These are phyloP conservation scores for Notholithocarpus densiflorus DNA, from an alignment of 306 rosid genomes.

Conservation along the genomic window DNA sequence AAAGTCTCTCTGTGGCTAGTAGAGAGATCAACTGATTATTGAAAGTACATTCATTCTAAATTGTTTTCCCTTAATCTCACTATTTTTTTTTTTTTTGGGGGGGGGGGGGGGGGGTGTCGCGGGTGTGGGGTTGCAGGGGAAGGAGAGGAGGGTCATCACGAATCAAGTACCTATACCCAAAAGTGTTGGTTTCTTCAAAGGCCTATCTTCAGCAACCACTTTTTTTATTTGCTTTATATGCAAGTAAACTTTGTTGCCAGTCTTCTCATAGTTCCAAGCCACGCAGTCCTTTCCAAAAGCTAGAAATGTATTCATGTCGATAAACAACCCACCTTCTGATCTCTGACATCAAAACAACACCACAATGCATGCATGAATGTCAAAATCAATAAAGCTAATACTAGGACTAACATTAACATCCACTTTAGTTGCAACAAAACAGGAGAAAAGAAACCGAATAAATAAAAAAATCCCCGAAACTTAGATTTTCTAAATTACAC, in stretches of 20 bases:
- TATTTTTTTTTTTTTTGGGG: too few species aligned
- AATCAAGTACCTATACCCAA: slow-evolving; percentile 68
- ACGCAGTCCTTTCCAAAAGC: slow-evolving; percentile 87
- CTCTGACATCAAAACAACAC: slow-evolving; percentile 45
- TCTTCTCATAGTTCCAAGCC: slow-evolving; percentile 79
- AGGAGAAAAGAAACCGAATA: neutral
- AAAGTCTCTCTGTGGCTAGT: neutral
- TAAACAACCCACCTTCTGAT: slow-evolving; percentile 83
- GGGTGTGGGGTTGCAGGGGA: too few species aligned
- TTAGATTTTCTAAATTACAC: too few species aligned
- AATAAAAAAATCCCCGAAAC: neutral
- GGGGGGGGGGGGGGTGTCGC: too few species aligned
- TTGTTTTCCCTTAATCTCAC: too few species aligned
- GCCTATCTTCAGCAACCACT: slow-evolving; percentile 82
- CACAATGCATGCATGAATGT: slow-evolving; percentile 1
- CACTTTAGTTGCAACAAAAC: neutral
- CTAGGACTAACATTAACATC: neutral
- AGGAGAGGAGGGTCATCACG: neutral
- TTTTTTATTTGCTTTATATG: slow-evolving; percentile 70
- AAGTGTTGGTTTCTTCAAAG: slow-evolving; percentile 79
- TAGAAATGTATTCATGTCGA: slow-evolving; percentile 77
- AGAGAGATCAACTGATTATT: too few species aligned
- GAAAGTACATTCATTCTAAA: too few species aligned
- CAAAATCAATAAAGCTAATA: neutral
- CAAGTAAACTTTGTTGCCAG: slow-evolving; percentile 84